Conservation (phyloP, 371 early-diverging fungal genomes). For the Lichtheimia corymbifera region DNA sequence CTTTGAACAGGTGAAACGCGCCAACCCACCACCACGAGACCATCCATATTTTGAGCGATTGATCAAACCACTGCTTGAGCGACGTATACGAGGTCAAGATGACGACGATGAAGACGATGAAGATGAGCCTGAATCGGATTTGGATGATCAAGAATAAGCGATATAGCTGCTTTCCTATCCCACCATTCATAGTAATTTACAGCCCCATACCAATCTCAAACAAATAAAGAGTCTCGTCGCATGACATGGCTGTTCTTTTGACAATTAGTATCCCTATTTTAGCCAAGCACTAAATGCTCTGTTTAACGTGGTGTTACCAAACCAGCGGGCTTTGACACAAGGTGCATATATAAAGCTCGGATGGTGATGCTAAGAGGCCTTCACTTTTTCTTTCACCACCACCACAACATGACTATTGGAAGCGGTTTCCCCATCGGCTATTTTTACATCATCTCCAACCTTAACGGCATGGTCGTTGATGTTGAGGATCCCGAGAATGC, state of each 20-base stretch:
- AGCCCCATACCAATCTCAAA: not conserved
- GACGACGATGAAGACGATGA: constrained; percentile 46
- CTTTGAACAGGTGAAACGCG: constrained; percentile 80
- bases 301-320: not conserved
- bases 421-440: constrained; percentile 29
- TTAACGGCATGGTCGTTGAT: constrained; percentile 24
- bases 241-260: too few species aligned
- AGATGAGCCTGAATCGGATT: constrained; percentile 19
- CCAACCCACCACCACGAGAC: constrained; percentile 67
- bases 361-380: not conserved
- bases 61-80: constrained; percentile 81
- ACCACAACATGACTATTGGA: constrained; percentile 29
- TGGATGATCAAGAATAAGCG: constrained; percentile 32
- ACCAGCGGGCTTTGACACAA: constrained; percentile 4
- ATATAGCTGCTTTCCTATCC: not conserved
- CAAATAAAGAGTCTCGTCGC: not conserved
- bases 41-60: constrained; percentile 81
- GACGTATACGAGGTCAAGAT: constrained; percentile 54
- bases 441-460: constrained; percentile 24
- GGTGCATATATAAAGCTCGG: not conserved
- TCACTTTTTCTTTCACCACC: constrained; percentile 7
- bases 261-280: too few species aligned
- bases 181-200: not conserved
- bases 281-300: too few species aligned
- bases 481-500: constrained; percentile 23